These are phyloP conservation scores for Russula vinacea DNA, from an alignment of 768 basidiomycete genomes.

Conservation along the genomic window DNA sequence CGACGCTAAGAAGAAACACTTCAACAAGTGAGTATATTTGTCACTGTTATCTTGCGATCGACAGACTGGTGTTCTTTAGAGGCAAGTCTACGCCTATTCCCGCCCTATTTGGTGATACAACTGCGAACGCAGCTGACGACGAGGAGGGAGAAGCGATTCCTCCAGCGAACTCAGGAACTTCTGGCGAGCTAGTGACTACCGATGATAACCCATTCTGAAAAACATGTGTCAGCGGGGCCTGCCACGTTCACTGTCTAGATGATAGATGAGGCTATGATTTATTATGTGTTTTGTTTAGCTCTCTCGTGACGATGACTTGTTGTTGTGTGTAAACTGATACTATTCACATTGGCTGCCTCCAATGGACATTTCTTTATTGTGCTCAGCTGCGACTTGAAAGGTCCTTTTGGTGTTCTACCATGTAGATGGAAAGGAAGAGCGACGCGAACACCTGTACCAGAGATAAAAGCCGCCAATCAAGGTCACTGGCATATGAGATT, in stretches of 20 bases:
- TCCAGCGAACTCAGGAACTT: conserved; percentile 35
- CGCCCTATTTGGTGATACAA: conserved; percentile 51
- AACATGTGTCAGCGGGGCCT: neutral
- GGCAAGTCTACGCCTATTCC: conserved; percentile 54
- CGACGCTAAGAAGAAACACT: conserved; percentile 91
- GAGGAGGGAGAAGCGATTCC: conserved; percentile 42
- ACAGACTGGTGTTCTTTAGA: conserved; percentile 37
- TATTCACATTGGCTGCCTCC: conserved; percentile 13
- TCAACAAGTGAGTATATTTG: conserved; percentile 63
- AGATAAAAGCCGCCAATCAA: too few species aligned
- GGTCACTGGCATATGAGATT: too few species aligned
- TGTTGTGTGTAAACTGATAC: conserved; percentile 15
- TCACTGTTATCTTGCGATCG: conserved; percentile 9
- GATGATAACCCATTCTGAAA: conserved; percentile 75
- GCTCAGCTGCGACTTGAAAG: too few species aligned
- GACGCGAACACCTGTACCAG: too few species aligned
- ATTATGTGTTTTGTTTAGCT: conserved; percentile 21
- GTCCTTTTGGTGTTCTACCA: neutral
- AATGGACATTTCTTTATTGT: neutral
- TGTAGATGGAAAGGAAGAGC: too few species aligned
- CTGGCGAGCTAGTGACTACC: conserved; percentile 41
- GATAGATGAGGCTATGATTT: conserved; percentile 25
- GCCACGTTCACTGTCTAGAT: conserved; percentile 1
- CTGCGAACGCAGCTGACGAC: conserved; percentile 38
- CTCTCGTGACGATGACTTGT: conserved; percentile 3